Conservation (phyloP, 2,329 filamentous ascomycete genomes). For the Hirsutella minnesotensis region DNA sequence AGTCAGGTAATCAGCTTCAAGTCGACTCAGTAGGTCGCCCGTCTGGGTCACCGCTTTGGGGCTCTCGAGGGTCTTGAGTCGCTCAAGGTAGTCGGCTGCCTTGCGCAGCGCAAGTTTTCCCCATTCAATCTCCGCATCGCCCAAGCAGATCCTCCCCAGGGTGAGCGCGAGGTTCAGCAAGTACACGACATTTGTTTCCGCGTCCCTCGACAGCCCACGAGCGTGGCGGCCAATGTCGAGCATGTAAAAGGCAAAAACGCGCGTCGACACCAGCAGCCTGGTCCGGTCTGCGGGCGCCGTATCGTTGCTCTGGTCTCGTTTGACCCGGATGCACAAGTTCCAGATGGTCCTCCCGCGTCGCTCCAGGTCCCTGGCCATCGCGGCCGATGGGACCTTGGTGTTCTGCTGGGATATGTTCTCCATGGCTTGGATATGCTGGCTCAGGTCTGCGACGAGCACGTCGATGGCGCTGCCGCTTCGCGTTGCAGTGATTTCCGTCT, state of each 20-base stretch:
- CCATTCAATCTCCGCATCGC: constrained; percentile 42
- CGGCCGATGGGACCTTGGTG: background rate
- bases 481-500: constrained; percentile 10
- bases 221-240: constrained; percentile 43
- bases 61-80: constrained; percentile 6
- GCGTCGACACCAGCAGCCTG: constrained; percentile 25
- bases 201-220: constrained; percentile 12
- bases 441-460: constrained; percentile 20
- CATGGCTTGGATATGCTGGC: constrained; percentile 13
- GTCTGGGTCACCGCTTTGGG: background rate
- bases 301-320: constrained; percentile 9
- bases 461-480: constrained; percentile 26
- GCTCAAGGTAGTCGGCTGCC: constrained; percentile 41
- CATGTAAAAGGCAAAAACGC: constrained; percentile 53
- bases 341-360: constrained; percentile 46
- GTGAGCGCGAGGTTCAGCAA: constrained; percentile 58
- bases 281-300: background rate
- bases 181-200: constrained; percentile 33
- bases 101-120: constrained; percentile 51
- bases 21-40: constrained; percentile 10
- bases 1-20: constrained; percentile 52
- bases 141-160: constrained; percentile 40
- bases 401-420: constrained; percentile 6
- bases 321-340: constrained; percentile 51
- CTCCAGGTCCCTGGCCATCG: constrained; percentile 35